Conservation (phyloP, 495 filamentous ascomycete genomes). For the Aspergillus homomorphus region DNA sequence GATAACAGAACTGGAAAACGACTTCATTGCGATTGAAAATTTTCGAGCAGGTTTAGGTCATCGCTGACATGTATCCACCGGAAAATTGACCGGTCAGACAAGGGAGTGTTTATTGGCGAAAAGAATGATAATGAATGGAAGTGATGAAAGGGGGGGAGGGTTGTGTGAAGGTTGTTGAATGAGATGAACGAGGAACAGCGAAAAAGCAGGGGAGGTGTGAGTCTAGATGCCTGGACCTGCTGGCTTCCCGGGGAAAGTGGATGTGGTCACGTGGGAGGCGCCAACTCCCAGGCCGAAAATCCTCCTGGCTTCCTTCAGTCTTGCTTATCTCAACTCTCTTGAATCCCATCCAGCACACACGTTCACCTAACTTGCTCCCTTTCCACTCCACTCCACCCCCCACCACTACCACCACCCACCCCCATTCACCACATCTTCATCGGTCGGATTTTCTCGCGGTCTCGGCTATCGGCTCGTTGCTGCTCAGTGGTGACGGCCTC, state of each 20-base stretch:
- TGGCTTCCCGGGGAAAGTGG: constrained; percentile 32
- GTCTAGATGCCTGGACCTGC: constrained; percentile 17
- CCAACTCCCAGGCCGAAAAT: constrained; percentile 39
- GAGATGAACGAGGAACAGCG: constrained; percentile 12
- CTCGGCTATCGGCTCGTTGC: constrained; percentile 34
- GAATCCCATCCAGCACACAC: constrained; percentile 15
- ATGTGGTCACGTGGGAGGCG: constrained; percentile 38
- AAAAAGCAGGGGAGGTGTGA: constrained; percentile 10
- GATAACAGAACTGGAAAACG: constrained; percentile 56
- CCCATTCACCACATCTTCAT: constrained; percentile 13
- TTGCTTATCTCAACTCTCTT: constrained; percentile 33
- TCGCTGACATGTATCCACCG: constrained; percentile 11
- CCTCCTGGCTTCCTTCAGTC: constrained; percentile 35
- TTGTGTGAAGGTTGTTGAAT: too few relatives aligned
- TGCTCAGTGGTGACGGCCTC: constrained; percentile 41
- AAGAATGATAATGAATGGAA: neutral
- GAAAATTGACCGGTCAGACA: neutral
- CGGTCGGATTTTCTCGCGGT: constrained; percentile 32
- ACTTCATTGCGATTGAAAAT: constrained; percentile 36
- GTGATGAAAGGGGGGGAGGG: neutral
- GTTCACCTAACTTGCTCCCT: constrained; percentile 7
- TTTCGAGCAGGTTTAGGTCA: constrained; percentile 16
- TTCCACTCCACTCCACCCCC: constrained; percentile 12
- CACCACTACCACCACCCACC: constrained; percentile 2
- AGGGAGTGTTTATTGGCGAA: neutral